A percentile compares a stretch with the other conserved stretches of the same genome.
phyloP scores from a whole-genome alignment of 1,284 basidiomycete species.

The Ceratobasidium sp. region DNA sequence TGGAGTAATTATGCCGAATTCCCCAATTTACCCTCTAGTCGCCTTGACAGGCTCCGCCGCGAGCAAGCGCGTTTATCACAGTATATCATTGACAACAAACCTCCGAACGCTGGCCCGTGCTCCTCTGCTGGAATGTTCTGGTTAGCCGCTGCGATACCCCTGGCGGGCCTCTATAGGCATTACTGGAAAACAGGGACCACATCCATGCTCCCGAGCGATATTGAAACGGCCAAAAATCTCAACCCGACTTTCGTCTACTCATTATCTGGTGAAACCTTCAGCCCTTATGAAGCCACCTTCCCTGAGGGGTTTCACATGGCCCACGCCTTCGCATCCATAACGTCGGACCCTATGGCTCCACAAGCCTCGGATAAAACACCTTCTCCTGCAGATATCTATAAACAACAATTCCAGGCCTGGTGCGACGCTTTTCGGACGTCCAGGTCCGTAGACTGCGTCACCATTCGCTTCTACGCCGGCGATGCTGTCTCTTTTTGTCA shows the following conservation, averaged over 20 bases:
- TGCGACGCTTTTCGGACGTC: not conserved
- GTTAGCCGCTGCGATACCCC: not conserved
- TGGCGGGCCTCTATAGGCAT: not conserved
- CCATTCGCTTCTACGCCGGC: constrained; percentile 3
- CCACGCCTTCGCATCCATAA: not conserved
- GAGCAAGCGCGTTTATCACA: constrained; percentile 16
- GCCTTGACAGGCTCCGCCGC: not conserved
- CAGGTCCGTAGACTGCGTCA: not conserved
- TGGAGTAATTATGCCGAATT: constrained; percentile 36
- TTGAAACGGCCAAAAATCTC: constrained; percentile 6
- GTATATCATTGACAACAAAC: not conserved
- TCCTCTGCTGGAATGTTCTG: constrained; percentile 25
- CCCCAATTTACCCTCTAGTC: not conserved
- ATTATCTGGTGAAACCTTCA: not conserved
- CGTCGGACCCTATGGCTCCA: not conserved
- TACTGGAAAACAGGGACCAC: constrained; percentile 37
- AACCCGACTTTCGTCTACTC: constrained; percentile 23
- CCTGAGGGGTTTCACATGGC: not conserved
- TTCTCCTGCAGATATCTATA: not conserved
- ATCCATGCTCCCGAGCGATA: not conserved
- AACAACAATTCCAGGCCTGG: constrained; percentile 7
- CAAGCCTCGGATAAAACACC: not conserved
- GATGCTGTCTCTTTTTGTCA: constrained; percentile 2
- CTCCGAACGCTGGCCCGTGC: not conserved
- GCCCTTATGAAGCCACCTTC: constrained; percentile 2